Evolutionary conservation across 2,329 filamentous ascomycete species (phyloP), one percentile per base, ranked within the genome.

Genomic region (Phialemonium atrogriseum): DNA sequence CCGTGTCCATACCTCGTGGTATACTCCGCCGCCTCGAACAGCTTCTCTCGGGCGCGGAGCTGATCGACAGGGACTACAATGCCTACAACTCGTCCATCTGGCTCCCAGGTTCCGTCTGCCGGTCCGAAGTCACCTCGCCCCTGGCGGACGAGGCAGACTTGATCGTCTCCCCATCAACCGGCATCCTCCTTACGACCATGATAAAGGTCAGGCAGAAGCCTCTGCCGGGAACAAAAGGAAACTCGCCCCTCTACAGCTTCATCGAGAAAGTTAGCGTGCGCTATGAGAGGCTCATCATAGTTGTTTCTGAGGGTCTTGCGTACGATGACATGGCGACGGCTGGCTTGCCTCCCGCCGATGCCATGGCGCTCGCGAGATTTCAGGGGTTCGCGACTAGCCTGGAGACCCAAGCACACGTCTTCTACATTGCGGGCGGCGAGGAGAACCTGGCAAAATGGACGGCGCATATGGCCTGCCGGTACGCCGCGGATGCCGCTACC

Each of bases 181-280:
- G 83, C 0, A 58, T 94, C 3, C 53, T 94, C 1, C 48, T 83
- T 13, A 84, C 84, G 1, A 83, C 73, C 0, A 59, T 88, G 5
- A 73, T 88, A 38, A 76, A 80, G 41, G 66, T 82, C 16, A 80
- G 78, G 25, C 88, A 94, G 46, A 73, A 68, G 28, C 64, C 80
- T 3, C 62, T 87, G 0, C 84, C 84, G 0, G 52, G 55, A 2
- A 51, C 52, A 5, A 24, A 10, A 11, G 14, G 77, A n/a, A n/a
- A n/a, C n/a, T 79, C 1, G 68, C 74, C 32, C 60, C 10, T 86
- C 10, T 67, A 70, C 22, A 64, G 75, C 30, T 64, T 68, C 3
- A 58, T 89, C 8, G 48, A 56, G 4, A 54, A 50, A 7, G 58
- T 80, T 0, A 66, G 73, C 10, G 33, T 47, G 2, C 67, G 76